Conservation (phyloP, 2,329 filamentous ascomycete species). For the Cladosporium sp. region DNA sequence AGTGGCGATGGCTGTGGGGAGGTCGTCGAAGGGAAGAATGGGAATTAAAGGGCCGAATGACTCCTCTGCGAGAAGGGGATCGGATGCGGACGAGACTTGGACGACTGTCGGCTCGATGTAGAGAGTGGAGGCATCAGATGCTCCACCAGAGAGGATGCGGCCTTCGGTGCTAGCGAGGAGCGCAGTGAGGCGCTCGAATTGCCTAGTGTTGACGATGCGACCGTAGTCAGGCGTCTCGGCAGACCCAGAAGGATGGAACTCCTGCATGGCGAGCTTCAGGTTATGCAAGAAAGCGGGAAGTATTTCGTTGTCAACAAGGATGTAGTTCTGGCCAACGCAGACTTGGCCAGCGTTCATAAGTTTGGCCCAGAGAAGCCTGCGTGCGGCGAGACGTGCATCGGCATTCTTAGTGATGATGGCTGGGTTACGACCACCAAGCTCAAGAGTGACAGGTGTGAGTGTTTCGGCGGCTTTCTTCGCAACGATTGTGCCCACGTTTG, state of each 20-base stretch:
- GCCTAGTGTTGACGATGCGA: conserved; percentile 75
- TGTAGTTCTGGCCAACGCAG: conserved; percentile 91
- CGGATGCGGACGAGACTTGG: conserved; percentile 71
- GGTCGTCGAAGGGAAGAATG: conserved; percentile 71
- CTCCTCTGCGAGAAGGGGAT: conserved; percentile 78
- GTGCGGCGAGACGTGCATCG: conserved; percentile 76
- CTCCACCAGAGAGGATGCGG: conserved; percentile 83
- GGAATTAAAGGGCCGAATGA: conserved; percentile 92
- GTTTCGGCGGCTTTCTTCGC: conserved; percentile 56
- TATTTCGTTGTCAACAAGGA: conserved; percentile 75
- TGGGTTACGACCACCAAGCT: conserved; percentile 89
- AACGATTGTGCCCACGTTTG: conserved; percentile 64
- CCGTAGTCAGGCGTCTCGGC: conserved; percentile 75
- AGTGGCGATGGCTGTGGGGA: conserved; percentile 83
- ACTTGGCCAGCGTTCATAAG: conserved; percentile 83
- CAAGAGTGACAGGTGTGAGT: conserved; percentile 78
- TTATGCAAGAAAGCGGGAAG: conserved; percentile 71
- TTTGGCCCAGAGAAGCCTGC: conserved; percentile 87
- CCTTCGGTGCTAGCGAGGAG: conserved; percentile 86
- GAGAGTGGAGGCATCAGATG: conserved; percentile 73
- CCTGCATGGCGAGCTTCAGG: conserved; percentile 68
- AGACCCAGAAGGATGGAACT: conserved; percentile 82
- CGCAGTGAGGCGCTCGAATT: conserved; percentile 81
- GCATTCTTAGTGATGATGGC: conserved; percentile 86
- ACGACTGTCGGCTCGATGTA: conserved; percentile 94